Evolutionary conservation across 495 filamentous ascomycete genomes (phyloP).

Genomic region (Penicillium bovifimosum): DNA sequence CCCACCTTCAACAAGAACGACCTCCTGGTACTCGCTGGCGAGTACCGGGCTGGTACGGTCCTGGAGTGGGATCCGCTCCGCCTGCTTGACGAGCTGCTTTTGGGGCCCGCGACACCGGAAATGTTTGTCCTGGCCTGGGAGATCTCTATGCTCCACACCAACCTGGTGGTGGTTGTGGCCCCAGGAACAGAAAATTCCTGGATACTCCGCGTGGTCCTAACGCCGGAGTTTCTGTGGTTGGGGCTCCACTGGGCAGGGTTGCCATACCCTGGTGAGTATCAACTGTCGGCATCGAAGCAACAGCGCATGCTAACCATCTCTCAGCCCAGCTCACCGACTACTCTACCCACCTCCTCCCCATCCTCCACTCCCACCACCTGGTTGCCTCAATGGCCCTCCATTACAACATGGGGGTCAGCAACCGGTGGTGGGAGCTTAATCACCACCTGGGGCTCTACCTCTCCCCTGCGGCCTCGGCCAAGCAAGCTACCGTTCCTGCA

Average conservation of each 20-base stretch:
- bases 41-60: no score
- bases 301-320: not conserved
- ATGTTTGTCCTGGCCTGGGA: not conserved
- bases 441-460: not conserved
- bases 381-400: not conserved
- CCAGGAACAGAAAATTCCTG: not conserved
- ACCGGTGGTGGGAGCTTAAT: not conserved
- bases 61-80: no score
- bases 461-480: not conserved
- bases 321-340: not conserved
- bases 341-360: not conserved
- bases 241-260: constrained; percentile 6
- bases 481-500: not conserved
- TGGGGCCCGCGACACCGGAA: no score
- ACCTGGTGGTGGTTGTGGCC: constrained; percentile 5
- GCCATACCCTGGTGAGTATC: not conserved
- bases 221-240: constrained; percentile 6
- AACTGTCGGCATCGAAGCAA: not conserved
- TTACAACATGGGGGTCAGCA: not conserved
- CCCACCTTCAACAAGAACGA: no score
- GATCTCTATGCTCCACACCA: not conserved
- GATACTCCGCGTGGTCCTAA: constrained; percentile 1
- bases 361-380: constrained; percentile 2
- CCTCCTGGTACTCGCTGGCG: no score
- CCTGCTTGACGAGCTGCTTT: no score